Conservation (phyloP, 345 rosid genomes). For the Eucalyptus pauciflora region DNA sequence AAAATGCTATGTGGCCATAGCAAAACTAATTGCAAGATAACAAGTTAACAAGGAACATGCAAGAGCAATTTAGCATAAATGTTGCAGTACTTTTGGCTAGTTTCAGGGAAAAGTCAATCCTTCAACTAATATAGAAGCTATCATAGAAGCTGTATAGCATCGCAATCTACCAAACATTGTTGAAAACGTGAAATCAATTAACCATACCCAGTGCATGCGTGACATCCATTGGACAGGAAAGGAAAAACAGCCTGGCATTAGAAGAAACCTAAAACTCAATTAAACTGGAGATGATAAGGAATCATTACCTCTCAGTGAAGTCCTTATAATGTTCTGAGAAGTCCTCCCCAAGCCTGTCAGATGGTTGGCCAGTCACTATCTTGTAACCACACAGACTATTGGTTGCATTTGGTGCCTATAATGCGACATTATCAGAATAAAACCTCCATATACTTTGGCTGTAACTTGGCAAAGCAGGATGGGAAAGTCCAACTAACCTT, state of each 20-base stretch:
- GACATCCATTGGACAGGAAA: background rate
- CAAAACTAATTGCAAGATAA: background rate
- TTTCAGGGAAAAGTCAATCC: background rate
- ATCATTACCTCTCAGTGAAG: slow-evolving; percentile 67
- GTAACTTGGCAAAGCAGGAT: background rate
- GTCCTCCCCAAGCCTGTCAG: slow-evolving; percentile 95
- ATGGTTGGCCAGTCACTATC: slow-evolving; percentile 96
- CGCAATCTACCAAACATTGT: background rate
- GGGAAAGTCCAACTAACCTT: slow-evolving; percentile 37
- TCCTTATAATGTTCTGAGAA: slow-evolving; percentile 82
- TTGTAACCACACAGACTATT: slow-evolving; percentile 94
- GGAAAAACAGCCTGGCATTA: background rate
- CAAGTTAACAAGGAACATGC: background rate
- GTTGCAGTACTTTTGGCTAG: background rate
- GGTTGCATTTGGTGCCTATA: slow-evolving; percentile 94
- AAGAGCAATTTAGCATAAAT: background rate
- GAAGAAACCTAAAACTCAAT: background rate
- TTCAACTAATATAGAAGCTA: background rate
- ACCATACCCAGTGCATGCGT: background rate
- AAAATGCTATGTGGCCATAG: background rate
- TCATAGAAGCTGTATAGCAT: background rate
- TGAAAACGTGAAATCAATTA: background rate
- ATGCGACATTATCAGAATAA: slow-evolving; percentile 7
- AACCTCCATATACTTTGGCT: background rate
- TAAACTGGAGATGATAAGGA: background rate